Conservation (phyloP, 1,284 basidiomycete species). For the Austroboletus rostrupii region DNA sequence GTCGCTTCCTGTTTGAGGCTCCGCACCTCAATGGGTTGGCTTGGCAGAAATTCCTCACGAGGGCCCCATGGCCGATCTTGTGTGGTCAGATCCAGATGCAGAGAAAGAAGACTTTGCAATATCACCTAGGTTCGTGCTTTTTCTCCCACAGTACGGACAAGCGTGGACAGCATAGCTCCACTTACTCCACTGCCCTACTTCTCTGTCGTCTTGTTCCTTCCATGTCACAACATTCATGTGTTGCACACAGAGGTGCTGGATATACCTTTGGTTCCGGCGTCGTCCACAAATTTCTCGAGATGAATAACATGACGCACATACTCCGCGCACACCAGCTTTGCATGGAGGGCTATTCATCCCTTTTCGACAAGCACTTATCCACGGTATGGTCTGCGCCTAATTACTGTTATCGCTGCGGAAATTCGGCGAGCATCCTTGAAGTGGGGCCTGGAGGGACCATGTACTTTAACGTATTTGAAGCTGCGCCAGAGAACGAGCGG, state of each 20-base stretch:
- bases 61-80: slow-evolving; percentile 99
- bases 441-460: slow-evolving; percentile 87
- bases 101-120: slow-evolving; percentile 99
- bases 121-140: slow-evolving; percentile 76
- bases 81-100: slow-evolving; percentile 99
- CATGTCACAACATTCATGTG: neutral
- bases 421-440: slow-evolving; percentile 94
- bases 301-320: slow-evolving; percentile 97
- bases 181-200: slow-evolving; percentile 8
- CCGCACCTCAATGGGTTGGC: slow-evolving; percentile 19
- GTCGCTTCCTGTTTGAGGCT: slow-evolving; percentile 17
- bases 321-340: slow-evolving; percentile 97
- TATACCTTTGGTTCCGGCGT: slow-evolving; percentile 99
- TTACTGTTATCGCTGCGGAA: slow-evolving; percentile 97
- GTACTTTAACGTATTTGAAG: slow-evolving; percentile 98
- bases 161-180: slow-evolving; percentile 15
- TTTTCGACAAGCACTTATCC: slow-evolving; percentile 92
- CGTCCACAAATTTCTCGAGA: slow-evolving; percentile 94
- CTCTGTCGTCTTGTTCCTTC: slow-evolving; percentile 3
- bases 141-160: slow-evolving; percentile 12
- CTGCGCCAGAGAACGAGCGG: slow-evolving; percentile 95
- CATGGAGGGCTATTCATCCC: slow-evolving; percentile 96
- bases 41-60: slow-evolving; percentile 94
- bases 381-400: slow-evolving; percentile 99
- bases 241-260: slow-evolving; percentile 77